A percentile compares a stretch with the other conserved stretches of the same genome.
Evolutionary conservation across 257 asterid genomes (phyloP).

Genomic region (Avicennia marina): DNA sequence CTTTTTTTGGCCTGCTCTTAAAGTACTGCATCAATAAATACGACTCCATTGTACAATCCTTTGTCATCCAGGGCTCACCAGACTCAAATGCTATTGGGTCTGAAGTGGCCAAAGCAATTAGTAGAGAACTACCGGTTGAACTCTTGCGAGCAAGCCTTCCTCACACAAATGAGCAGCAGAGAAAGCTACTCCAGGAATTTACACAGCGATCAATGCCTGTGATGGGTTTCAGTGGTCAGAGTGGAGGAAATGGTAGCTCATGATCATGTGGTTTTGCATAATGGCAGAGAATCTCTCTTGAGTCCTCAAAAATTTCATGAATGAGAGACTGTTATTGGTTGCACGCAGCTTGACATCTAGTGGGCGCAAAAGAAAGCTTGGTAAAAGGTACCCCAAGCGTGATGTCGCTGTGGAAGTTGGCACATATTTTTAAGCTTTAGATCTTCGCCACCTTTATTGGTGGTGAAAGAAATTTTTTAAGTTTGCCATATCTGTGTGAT

Average conservation of each 20-base stretch:
- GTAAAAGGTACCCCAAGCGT: not conserved
- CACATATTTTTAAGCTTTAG: not conserved
- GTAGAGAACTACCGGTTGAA: conserved; percentile 69
- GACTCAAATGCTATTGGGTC: conserved; percentile 37
- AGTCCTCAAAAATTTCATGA: conserved; percentile 4
- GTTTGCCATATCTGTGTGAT: conserved; percentile 20
- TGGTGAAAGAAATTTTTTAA: conserved; percentile 16
- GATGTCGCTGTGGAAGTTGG: not conserved
- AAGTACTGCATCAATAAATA: conserved; percentile 69
- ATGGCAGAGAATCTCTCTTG: conserved; percentile 10
- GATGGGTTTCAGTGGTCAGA: conserved; percentile 24
- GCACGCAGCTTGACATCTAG: not conserved
- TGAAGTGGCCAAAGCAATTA: conserved; percentile 50
- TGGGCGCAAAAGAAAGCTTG: not conserved
- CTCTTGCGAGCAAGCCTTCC: conserved; percentile 75
- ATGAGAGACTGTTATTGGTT: not conserved
- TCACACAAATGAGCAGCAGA: conserved; percentile 69
- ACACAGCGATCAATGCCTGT: conserved; percentile 60
- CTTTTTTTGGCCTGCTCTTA: conserved; percentile 55
- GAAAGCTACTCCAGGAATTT: conserved; percentile 51
- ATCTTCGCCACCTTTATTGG: not conserved
- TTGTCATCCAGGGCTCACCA: conserved; percentile 35
- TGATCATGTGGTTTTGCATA: conserved; percentile 17
- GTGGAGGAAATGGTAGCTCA: conserved; percentile 32
- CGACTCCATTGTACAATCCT: conserved; percentile 50